phyloP scores from a whole-genome alignment of 306 rosid species.

The Pterocarpus macrocarpus region DNA sequence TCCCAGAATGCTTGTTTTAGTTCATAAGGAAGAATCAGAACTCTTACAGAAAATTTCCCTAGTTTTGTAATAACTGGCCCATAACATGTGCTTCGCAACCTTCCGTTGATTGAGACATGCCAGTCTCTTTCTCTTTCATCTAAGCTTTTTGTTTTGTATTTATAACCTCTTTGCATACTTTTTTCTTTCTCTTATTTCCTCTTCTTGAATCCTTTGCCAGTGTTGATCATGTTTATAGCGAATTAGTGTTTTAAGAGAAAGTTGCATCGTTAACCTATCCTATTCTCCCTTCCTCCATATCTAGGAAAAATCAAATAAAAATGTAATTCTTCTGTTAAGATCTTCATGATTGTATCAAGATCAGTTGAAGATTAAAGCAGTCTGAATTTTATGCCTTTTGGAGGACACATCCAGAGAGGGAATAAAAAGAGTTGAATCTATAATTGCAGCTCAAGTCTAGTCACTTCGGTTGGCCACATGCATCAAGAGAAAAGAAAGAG shows the following conservation, averaged over 20 bases:
- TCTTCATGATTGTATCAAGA: conserved; percentile 31
- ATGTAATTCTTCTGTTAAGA: background rate
- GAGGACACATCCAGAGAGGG: conserved; percentile 37
- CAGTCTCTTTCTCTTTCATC: conserved; percentile 54
- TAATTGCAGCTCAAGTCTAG: conserved; percentile 48
- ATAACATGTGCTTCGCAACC: conserved; percentile 68
- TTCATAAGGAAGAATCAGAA: conserved; percentile 57
- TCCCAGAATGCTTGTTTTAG: conserved; percentile 69
- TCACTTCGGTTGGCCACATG: conserved; percentile 56
- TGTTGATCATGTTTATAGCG: conserved; percentile 32
- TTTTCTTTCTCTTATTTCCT: conserved; percentile 16
- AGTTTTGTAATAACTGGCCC: conserved; percentile 64
- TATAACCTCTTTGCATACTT: conserved; percentile 20
- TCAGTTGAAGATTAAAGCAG: conserved; percentile 26
- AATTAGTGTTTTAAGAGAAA: conserved; percentile 32
- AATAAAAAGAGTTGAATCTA: conserved; percentile 44
- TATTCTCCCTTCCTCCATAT: conserved; percentile 13
- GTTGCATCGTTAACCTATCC: conserved; percentile 21
- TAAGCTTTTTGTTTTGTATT: conserved; percentile 44
- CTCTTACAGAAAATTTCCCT: conserved; percentile 55
- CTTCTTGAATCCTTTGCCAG: background rate
- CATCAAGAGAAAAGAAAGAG: conserved; percentile 40
- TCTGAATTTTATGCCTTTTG: conserved; percentile 44
- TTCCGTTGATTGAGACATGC: conserved; percentile 56
- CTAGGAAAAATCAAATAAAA: background rate